A percentile compares a stretch with the other conserved stretches of the same genome.
Evolutionary conservation across 441 rosid species (phyloP).

Genomic region (Hura crepitans): DNA sequence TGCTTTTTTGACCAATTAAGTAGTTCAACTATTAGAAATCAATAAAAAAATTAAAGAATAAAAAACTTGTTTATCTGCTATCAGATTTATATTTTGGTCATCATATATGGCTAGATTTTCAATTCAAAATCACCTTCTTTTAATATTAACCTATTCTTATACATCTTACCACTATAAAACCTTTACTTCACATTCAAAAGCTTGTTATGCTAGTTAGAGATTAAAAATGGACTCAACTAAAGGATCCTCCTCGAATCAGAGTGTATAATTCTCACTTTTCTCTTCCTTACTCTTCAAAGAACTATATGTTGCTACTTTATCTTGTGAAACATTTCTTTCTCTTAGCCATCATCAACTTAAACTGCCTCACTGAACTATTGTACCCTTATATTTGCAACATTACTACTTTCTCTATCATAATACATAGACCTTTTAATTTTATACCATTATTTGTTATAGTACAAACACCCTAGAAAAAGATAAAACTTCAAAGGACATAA

Average conservation of each 20-base stretch:
- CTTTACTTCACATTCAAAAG: slow-evolving; percentile 64
- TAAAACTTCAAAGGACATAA: too few species aligned
- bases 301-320: slow-evolving; percentile 45
- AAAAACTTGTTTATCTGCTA: too few species aligned
- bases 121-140: too few species aligned
- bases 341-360: slow-evolving; percentile 39
- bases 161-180: too few species aligned
- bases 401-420: slow-evolving; percentile 51
- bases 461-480: slow-evolving; percentile 37
- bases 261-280: slow-evolving; percentile 35
- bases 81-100: too few species aligned
- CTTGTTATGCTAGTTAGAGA: slow-evolving; percentile 62
- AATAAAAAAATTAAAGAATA: too few species aligned
- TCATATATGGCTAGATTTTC: too few species aligned
- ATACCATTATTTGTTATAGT: slow-evolving; percentile 49
- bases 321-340: slow-evolving; percentile 42
- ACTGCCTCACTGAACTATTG: slow-evolving; percentile 36
- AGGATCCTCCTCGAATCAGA: slow-evolving; percentile 42
- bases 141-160: too few species aligned
- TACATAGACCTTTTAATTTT: slow-evolving; percentile 41
- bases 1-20: too few species aligned
- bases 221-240: slow-evolving; percentile 46
- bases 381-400: slow-evolving; percentile 42
- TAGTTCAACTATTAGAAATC: too few species aligned
- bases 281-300: slow-evolving; percentile 47